phyloP scores from a whole-genome alignment of 108 stramenopile species.

The Skeletonema menzelii region DNA sequence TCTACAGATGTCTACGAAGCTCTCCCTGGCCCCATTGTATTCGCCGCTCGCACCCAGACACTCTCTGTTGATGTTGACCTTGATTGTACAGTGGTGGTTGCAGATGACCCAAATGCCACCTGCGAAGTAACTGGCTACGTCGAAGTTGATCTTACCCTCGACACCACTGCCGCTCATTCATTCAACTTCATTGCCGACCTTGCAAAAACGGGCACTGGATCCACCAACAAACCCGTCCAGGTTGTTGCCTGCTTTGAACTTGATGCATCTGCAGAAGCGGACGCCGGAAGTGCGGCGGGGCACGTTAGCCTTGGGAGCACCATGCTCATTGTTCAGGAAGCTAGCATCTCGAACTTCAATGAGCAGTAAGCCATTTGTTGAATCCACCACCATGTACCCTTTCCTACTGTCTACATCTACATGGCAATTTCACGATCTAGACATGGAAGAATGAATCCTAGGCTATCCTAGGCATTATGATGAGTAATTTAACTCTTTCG shows the following conservation, averaged over 20 bases:
- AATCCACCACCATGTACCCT: background rate
- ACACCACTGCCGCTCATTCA: background rate
- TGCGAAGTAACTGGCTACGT: background rate
- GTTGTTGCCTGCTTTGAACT: background rate
- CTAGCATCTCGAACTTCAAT: background rate
- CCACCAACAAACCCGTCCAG: background rate
- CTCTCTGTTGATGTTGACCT: background rate
- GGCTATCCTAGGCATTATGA: too few relatives aligned
- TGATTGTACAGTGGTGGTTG: background rate
- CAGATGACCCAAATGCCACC: background rate
- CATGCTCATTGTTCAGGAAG: constrained; percentile 1
- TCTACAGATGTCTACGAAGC: background rate
- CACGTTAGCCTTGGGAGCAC: background rate
- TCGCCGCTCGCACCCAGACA: background rate
- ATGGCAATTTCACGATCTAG: too few relatives aligned
- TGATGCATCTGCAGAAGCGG: background rate
- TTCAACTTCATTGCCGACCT: background rate
- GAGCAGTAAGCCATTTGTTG: background rate
- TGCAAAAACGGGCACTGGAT: background rate
- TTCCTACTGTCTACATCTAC: background rate
- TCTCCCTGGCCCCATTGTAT: background rate
- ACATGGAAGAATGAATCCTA: too few relatives aligned
- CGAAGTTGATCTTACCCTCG: background rate
- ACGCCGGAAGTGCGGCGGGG: background rate
- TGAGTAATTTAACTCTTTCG: too few relatives aligned